phyloP scores from a whole-genome alignment of 2,329 filamentous ascomycete genomes.

The Xylogone sp. region DNA sequence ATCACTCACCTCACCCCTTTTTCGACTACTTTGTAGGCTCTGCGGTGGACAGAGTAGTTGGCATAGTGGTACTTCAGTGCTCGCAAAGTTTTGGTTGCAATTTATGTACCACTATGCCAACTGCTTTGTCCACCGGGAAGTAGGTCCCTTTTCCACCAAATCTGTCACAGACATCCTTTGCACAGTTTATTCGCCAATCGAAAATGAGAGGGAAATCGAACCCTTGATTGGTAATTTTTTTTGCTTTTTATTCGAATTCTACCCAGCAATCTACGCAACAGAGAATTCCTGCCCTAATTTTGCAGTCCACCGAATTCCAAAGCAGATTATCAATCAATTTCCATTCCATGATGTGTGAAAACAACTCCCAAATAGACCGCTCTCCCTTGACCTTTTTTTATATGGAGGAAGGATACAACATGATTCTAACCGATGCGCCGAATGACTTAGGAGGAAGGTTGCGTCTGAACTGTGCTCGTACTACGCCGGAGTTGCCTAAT shows the following conservation, averaged over 20 bases:
- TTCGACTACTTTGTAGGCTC: too few species aligned
- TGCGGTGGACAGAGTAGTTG: too few species aligned
- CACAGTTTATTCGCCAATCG: constrained; percentile 2
- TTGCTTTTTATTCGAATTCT: constrained; percentile 50
- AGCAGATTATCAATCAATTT: constrained; percentile 59
- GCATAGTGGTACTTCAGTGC: too few species aligned
- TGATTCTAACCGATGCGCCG: constrained; percentile 92
- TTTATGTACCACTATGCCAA: too few species aligned
- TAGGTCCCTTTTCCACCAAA: too few species aligned
- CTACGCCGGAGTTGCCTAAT: constrained; percentile 92
- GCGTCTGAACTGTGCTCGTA: constrained; percentile 93
- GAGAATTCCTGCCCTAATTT: constrained; percentile 50
- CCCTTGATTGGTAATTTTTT: constrained; percentile 26
- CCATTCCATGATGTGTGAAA: constrained; percentile 45
- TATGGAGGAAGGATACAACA: constrained; percentile 98
- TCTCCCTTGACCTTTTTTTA: too few species aligned
- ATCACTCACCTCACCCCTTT: too few species aligned
- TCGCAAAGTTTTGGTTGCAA: too few species aligned
- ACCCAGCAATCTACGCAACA: constrained; percentile 50
- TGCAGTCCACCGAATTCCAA: constrained; percentile 48
- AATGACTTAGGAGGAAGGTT: constrained; percentile 97
- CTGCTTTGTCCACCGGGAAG: too few species aligned
- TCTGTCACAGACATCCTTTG: neutral
- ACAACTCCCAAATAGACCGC: constrained; percentile 44
- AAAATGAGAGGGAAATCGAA: constrained; percentile 7